phyloP scores from a whole-genome alignment of 495 filamentous ascomycete species.

The Aspergillus campestris region DNA sequence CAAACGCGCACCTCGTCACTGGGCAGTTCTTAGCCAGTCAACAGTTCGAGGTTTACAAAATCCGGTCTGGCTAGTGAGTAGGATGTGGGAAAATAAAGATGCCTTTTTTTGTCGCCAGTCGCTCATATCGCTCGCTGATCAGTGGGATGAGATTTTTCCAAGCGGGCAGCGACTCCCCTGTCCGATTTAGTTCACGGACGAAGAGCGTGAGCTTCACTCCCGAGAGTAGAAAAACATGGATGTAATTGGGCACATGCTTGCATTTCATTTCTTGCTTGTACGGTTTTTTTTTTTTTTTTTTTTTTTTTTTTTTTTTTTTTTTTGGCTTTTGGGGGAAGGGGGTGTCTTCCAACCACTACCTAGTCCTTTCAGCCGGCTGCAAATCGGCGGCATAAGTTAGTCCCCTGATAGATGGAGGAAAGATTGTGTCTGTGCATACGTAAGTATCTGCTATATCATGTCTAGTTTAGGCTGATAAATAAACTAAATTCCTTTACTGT shows the following conservation, averaged over 20 bases:
- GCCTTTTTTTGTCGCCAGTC: constrained; percentile 29
- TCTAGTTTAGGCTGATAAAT: no score
- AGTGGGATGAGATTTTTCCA: constrained; percentile 23
- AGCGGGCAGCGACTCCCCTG: constrained; percentile 12
- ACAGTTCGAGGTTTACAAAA: constrained; percentile 15
- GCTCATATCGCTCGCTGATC: constrained; percentile 13
- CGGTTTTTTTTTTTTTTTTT: no score
- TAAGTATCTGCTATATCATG: no score
- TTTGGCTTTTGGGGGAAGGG: no score
- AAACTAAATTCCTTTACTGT: no score
- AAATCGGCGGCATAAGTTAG: no score
- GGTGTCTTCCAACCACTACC: no score
- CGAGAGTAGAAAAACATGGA: constrained; percentile 22
- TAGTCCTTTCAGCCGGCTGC: no score
- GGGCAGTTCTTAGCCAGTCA: constrained; percentile 18
- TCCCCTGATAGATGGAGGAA: no score
- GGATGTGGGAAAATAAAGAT: constrained; percentile 24
- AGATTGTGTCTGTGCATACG: no score
- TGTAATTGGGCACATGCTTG: constrained; percentile 16
- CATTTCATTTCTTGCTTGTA: no score
- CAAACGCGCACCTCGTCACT: constrained; percentile 23
- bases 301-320: no score
- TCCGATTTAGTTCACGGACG: constrained; percentile 22
- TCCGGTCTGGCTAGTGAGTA: constrained; percentile 23
- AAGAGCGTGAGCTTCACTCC: constrained; percentile 20